Conservation (phyloP, 2,329 filamentous ascomycete species). For the Fusarium chlamydosporum region DNA sequence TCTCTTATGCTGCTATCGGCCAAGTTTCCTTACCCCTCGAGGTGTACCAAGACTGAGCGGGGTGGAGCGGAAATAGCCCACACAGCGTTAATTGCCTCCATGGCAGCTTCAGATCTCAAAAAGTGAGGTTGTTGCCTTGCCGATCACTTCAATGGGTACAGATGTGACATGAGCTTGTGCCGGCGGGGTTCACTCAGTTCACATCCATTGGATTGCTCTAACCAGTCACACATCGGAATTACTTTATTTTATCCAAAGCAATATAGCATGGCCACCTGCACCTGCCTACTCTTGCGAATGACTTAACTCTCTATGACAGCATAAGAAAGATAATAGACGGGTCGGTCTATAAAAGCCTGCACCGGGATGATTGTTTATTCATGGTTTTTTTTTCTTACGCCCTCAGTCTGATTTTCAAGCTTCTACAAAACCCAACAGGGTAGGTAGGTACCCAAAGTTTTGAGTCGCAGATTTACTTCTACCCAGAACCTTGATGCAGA, state of each 20-base stretch:
- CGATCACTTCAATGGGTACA: slow-evolving; percentile 19
- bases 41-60: slow-evolving; percentile 31
- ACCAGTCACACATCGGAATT: slow-evolving; percentile 26
- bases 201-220: slow-evolving; percentile 5
- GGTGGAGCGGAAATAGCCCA: slow-evolving; percentile 37
- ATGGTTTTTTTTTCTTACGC: background rate
- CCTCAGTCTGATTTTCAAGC: too few species aligned
- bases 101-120: slow-evolving; percentile 24
- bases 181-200: slow-evolving; percentile 14
- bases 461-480: background rate
- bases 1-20: too few species aligned
- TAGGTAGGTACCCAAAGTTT: background rate
- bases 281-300: too few species aligned
- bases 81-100: slow-evolving; percentile 13
- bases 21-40: too few species aligned
- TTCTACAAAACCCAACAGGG: too few species aligned
- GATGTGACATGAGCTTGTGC: slow-evolving; percentile 9
- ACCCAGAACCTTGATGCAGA: background rate
- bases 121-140: slow-evolving; percentile 20
- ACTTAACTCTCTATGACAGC: background rate
- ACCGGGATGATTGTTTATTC: background rate
- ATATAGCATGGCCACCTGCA: too few species aligned
- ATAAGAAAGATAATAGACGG: background rate
- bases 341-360: background rate
- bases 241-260: background rate